Conservation (phyloP, 805 yeast genomes). For the Pichia phayaonensis region DNA sequence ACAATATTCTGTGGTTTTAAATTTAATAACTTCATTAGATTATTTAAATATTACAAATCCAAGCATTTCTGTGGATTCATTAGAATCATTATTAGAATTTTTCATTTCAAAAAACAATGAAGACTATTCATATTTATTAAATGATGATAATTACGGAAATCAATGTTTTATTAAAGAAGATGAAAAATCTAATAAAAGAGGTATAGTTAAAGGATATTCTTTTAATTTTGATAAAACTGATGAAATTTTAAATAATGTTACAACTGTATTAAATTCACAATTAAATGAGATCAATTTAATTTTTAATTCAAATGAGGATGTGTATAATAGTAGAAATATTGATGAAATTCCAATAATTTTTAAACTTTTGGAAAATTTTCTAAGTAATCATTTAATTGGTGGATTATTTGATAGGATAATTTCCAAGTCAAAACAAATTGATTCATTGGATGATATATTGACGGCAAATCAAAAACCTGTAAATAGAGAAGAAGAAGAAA, state of each 20-base stretch:
- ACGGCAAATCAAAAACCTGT: not conserved
- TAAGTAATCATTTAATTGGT: constrained; percentile 30
- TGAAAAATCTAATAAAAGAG: constrained; percentile 11
- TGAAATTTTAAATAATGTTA: constrained; percentile 18
- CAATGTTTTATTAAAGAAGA: constrained; percentile 13
- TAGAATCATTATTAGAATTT: constrained; percentile 28
- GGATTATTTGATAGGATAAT: constrained; percentile 28
- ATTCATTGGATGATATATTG: constrained; percentile 12
- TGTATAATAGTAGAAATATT: constrained; percentile 8
- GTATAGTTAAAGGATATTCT: constrained; percentile 24
- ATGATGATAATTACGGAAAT: constrained; percentile 17
- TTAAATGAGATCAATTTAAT: constrained; percentile 24
- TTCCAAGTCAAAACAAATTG: constrained; percentile 28
- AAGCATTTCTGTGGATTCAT: constrained; percentile 28
- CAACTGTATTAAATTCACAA: constrained; percentile 18
- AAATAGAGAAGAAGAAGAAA: constrained; percentile 1
- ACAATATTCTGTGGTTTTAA: constrained; percentile 33
- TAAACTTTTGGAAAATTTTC: constrained; percentile 28
- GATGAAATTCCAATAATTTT: constrained; percentile 30
- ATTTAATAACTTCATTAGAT: constrained; percentile 22
- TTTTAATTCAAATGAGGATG: constrained; percentile 12
- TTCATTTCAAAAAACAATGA: constrained; percentile 27
- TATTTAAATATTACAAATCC: constrained; percentile 21
- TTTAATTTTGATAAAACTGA: constrained; percentile 20
- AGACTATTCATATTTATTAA: constrained; percentile 21